phyloP scores from a whole-genome alignment of 78 protist species.

The Polysphondylium violaceum region DNA sequence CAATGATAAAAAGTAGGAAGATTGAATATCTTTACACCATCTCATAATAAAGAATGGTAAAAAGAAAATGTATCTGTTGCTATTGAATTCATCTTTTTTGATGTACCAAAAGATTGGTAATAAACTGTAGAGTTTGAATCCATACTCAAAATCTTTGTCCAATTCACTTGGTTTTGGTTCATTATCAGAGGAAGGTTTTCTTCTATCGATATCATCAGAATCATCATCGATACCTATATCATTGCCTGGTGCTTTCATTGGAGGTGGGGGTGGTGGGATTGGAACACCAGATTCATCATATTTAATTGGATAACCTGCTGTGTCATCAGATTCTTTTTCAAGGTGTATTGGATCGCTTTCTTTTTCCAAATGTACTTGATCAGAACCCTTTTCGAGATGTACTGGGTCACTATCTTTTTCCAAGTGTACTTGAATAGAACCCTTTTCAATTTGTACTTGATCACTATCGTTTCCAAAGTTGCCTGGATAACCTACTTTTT shows the following conservation, averaged over 20 bases:
- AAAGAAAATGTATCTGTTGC: neutral
- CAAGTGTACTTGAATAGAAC: no score
- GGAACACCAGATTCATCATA: no score
- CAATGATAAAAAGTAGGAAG: constrained; percentile 6
- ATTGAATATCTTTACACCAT: neutral
- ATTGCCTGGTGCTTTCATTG: neutral
- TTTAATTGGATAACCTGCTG: no score
- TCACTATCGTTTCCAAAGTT: neutral
- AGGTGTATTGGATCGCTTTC: no score
- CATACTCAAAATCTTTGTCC: neutral
- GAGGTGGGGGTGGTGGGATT: no score
- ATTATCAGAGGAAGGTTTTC: no score
- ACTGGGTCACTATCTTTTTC: no score
- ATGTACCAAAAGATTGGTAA: constrained; percentile 51
- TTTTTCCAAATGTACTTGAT: no score
- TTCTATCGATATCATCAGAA: neutral
- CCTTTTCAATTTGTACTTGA: no score
- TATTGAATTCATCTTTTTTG: neutral
- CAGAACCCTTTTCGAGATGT: no score
- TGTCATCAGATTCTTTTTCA: no score
- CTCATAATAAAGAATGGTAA: constrained; percentile 21
- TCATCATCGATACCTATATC: neutral
- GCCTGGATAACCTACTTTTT: no score
- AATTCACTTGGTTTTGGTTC: neutral
- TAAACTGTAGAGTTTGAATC: neutral